Evolutionary conservation across 371 early-diverging fungal species (phyloP).

Genomic region (Gilbertella persicaria): DNA sequence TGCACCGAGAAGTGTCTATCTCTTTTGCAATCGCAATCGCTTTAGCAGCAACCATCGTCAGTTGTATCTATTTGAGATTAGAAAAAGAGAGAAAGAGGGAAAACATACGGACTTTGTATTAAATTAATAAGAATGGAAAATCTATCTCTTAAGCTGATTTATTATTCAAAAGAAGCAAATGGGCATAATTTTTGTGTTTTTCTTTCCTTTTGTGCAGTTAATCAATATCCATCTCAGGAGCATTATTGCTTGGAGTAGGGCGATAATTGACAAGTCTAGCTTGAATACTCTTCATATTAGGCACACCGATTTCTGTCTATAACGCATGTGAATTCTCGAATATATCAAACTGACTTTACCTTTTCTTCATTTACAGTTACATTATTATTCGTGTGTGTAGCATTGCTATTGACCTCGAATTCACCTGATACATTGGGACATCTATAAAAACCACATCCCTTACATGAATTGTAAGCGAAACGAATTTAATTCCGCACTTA

Average conservation of each 20-base stretch:
- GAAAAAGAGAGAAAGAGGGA: constrained; percentile 1
- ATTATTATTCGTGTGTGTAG: background rate
- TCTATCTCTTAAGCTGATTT: background rate
- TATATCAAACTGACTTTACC: background rate
- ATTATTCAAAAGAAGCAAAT: background rate
- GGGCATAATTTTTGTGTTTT: constrained; percentile 2
- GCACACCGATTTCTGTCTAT: constrained; percentile 37
- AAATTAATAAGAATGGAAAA: background rate
- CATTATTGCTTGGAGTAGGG: background rate
- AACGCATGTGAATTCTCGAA: background rate
- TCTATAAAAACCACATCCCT: constrained; percentile 38
- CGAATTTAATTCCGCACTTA: constrained; percentile 1
- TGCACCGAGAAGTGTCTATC: constrained; percentile 60
- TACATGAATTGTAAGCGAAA: background rate
- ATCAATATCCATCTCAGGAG: constrained; percentile 1
- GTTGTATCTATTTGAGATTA: too few relatives aligned
- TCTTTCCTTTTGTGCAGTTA: background rate
- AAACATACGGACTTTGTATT: background rate
- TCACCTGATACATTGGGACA: constrained; percentile 15
- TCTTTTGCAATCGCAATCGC: constrained; percentile 43
- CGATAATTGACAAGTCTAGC: constrained; percentile 3
- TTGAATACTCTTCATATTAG: constrained; percentile 30
- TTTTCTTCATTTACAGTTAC: constrained; percentile 9
- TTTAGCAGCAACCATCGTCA: constrained; percentile 29
- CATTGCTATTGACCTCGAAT: background rate